Conservation (phyloP, 345 rosid species). For the Zanthoxylum bungeanum region DNA sequence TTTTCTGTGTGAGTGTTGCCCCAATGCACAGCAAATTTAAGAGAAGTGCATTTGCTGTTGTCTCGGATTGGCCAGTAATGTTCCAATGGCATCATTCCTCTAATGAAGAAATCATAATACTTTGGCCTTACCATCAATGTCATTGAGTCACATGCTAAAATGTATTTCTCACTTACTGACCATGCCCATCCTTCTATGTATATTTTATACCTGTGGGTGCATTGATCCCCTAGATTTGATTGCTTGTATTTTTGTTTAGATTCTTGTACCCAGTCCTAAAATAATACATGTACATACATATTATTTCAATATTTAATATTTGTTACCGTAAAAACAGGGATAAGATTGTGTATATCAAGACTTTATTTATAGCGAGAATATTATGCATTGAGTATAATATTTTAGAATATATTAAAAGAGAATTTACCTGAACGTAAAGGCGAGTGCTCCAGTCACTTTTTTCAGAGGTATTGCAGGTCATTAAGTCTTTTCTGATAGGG, state of each 20-base stretch:
- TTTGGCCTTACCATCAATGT: conserved; percentile 41
- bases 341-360: too few relatives aligned
- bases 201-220: conserved; percentile 75
- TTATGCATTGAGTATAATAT: too few relatives aligned
- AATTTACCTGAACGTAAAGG: conserved; percentile 25
- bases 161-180: conserved; percentile 84
- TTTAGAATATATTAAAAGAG: too few relatives aligned
- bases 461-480: conserved; percentile 33
- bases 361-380: too few relatives aligned
- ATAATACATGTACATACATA: neutral
- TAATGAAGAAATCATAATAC: conserved; percentile 56
- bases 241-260: conserved; percentile 38
- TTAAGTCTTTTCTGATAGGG: conserved; percentile 23
- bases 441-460: conserved; percentile 29
- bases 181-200: conserved; percentile 72
- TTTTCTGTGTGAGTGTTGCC: conserved; percentile 45
- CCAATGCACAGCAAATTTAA: conserved; percentile 76
- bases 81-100: conserved; percentile 64
- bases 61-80: conserved; percentile 81
- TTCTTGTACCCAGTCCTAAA: conserved; percentile 51
- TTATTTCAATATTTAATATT: too few relatives aligned
- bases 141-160: conserved; percentile 74
- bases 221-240: conserved; percentile 54
- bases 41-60: conserved; percentile 45
- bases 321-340: too few relatives aligned